Conservation (phyloP, 2,329 filamentous ascomycete species). For the Colletotrichum melonis region DNA sequence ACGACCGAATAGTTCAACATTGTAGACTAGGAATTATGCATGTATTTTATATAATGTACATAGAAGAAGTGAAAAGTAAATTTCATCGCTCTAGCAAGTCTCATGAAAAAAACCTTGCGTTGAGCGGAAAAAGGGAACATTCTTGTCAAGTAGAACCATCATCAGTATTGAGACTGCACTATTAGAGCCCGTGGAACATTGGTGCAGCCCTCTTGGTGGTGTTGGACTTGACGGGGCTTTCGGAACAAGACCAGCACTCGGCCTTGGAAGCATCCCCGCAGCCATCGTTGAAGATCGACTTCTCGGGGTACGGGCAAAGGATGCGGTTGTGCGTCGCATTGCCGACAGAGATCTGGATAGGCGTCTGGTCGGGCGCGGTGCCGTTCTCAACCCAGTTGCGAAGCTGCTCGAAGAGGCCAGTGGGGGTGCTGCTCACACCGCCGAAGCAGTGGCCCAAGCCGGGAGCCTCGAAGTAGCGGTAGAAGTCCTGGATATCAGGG, state of each 20-base stretch:
- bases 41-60: too few relatives aligned
- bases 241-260: slow-evolving; percentile 13
- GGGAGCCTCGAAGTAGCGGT: slow-evolving; percentile 45
- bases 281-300: slow-evolving; percentile 39
- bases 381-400: slow-evolving; percentile 46
- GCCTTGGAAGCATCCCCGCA: background rate
- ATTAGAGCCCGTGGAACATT: background rate
- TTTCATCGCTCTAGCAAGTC: too few relatives aligned
- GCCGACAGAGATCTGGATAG: slow-evolving; percentile 20
- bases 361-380: slow-evolving; percentile 37
- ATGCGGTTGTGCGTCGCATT: slow-evolving; percentile 43
- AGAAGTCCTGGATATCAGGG: slow-evolving; percentile 42
- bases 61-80: too few relatives aligned
- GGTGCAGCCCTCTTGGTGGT: background rate
- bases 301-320: slow-evolving; percentile 50
- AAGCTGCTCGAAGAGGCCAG: slow-evolving; percentile 40
- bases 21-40: too few relatives aligned
- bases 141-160: too few relatives aligned
- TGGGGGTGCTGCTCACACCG: slow-evolving; percentile 41
- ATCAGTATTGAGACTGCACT: too few relatives aligned
- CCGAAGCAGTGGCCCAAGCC: slow-evolving; percentile 46
- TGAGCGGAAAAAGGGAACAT: too few relatives aligned
- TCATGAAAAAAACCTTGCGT: too few relatives aligned
- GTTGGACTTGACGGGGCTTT: background rate
- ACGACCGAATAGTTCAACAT: too few relatives aligned